Evolutionary conservation across 495 filamentous ascomycete genomes (phyloP), one percentile per base, ranked within the genome.

Genomic region (Aspergillus egyptiacus): DNA sequence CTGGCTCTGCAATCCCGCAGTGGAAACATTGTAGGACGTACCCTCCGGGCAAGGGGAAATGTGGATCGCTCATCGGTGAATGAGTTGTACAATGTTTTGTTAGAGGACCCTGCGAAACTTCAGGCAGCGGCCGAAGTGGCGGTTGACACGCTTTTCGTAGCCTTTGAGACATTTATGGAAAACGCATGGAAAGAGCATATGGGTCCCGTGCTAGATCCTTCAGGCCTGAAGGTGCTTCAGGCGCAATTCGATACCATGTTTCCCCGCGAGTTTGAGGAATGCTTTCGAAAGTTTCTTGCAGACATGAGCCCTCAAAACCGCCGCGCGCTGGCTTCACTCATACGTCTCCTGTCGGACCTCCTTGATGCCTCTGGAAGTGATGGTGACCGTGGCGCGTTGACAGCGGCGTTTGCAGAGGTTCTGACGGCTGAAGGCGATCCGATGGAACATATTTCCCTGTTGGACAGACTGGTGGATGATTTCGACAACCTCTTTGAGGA

Each of bases 291-390:
- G 45, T 75, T 86, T 11, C 74, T 96, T 55, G 65, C 75, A 20
- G 85, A 95, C 45, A 84, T 93, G 77, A 81, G 86, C 10, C 93
- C 91, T 5, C 93, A 97, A 57, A 98, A 96, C 58, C 83, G 87
- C 55, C 81, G 93, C 47, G 91, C 90, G 3, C 85, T 97, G 55
- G 84, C 84, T 25, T 82, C 82, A 9, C 81, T 94, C 27, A 81
- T 97, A 54, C 88, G 87, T 40, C 76, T 97, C 25, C 78, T 98
- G 19, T 83, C 87, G 2, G 89, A 95, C 57, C 76, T 98, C 13
- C 78, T 96, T 10, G 91, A 96, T 51, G 91, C 87, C n/a, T 95
- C 91, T 52, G 86, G 85, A 9, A 95, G 93, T 62, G 93, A 96
- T 58, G 87, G 89, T 38, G 91, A 96, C 61, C 81, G 91, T 27